These are phyloP conservation scores for Penstemon newberryi DNA, from an alignment of 257 asterid genomes.

Conservation along the genomic window DNA sequence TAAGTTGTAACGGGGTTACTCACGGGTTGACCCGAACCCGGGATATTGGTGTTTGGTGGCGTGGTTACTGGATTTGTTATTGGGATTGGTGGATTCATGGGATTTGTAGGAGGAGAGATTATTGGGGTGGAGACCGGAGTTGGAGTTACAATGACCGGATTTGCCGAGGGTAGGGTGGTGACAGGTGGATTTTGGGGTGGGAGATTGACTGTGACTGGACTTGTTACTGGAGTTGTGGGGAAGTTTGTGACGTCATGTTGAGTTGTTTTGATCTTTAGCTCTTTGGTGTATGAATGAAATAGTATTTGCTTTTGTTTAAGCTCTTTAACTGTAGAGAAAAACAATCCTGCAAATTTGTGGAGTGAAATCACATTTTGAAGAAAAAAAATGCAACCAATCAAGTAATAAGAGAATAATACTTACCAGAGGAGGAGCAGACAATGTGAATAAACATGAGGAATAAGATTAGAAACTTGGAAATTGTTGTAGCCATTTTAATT, in stretches of 20 bases:
- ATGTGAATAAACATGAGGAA: constrained; percentile 38
- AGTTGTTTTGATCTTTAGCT: neutral
- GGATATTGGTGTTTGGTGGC: constrained; percentile 25
- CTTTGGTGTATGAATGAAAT: constrained; percentile 31
- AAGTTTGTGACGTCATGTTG: constrained; percentile 29
- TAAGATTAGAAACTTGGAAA: constrained; percentile 35
- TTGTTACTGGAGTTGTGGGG: constrained; percentile 63
- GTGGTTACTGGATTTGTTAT: constrained; percentile 50
- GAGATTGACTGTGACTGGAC: constrained; percentile 36
- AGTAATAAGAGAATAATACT: constrained; percentile 1
- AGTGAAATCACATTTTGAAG: neutral
- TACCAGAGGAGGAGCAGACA: constrained; percentile 47
- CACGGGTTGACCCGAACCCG: constrained; percentile 37
- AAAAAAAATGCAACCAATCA: too few relatives aligned
- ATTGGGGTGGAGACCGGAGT: constrained; percentile 28
- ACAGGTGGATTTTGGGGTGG: constrained; percentile 44
- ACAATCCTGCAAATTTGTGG: constrained; percentile 33
- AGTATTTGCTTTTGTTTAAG: constrained; percentile 6
- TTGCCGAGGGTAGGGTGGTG: constrained; percentile 49
- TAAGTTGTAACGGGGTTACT: constrained; percentile 22
- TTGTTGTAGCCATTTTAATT: constrained; percentile 47
- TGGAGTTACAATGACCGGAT: constrained; percentile 20
- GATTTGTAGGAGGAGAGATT: constrained; percentile 39
- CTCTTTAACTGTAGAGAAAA: constrained; percentile 13
- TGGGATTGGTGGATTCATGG: constrained; percentile 36